Evolutionary conservation across 208 protist genomes (phyloP).

Genomic region (Wallacemonas sp.): DNA sequence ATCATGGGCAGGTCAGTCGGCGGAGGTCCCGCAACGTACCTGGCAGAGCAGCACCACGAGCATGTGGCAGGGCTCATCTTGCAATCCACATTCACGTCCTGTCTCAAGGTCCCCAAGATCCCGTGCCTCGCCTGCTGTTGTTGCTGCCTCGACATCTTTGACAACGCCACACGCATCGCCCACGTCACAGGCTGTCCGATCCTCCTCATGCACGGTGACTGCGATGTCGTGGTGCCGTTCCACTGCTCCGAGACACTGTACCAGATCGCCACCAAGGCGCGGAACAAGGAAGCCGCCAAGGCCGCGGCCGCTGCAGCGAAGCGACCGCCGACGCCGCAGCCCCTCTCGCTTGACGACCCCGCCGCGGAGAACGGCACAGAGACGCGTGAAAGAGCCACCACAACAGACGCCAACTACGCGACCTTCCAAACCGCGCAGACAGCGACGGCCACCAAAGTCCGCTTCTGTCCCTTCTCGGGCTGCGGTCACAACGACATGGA

Average conservation of each 20-base stretch:
- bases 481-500: constrained; percentile 80
- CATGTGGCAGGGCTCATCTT: constrained; percentile 62
- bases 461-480: constrained; percentile 22
- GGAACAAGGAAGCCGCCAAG: not conserved
- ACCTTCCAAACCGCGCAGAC: constrained; percentile 9
- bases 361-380: not conserved
- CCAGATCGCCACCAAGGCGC: constrained; percentile 15
- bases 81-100: constrained; percentile 75
- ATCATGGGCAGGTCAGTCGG: constrained; percentile 80
- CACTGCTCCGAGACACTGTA: constrained; percentile 49
- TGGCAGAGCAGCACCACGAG: constrained; percentile 66
- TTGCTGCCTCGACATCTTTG: constrained; percentile 57
- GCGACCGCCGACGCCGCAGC: no score
- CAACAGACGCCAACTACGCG: not conserved
- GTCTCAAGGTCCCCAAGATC: constrained; percentile 41
- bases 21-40: constrained; percentile 71
- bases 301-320: not conserved
- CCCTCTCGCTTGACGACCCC: not conserved
- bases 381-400: not conserved
- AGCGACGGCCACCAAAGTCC: not conserved
- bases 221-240: constrained; percentile 60
- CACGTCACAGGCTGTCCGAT: constrained; percentile 53
- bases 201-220: constrained; percentile 66
- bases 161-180: constrained; percentile 51
- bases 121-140: constrained; percentile 33